phyloP scores from a whole-genome alignment of 2,329 filamentous ascomycete genomes.

The Lanzia echinophila region DNA sequence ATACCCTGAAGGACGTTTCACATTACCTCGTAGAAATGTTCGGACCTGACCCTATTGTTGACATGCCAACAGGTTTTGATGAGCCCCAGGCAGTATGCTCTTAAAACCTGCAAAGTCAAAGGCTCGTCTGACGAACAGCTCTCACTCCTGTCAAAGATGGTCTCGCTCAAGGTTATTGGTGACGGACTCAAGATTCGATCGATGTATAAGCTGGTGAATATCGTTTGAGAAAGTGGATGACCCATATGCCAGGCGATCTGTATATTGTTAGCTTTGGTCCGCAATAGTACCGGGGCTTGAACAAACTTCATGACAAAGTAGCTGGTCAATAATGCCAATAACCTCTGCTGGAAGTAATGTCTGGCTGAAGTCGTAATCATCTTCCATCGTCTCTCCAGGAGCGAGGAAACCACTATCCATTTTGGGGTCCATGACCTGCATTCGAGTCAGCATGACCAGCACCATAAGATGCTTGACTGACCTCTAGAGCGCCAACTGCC shows the following conservation, averaged over 20 bases:
- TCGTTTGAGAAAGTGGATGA: conserved; percentile 89
- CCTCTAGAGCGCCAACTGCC: conserved; percentile 80
- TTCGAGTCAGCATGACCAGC: background rate
- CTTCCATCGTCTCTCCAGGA: conserved; percentile 73
- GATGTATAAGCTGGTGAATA: conserved; percentile 89
- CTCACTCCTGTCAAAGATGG: conserved; percentile 22
- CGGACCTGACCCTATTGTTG: conserved; percentile 67
- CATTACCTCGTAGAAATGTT: conserved; percentile 82
- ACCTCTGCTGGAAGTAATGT: conserved; percentile 70
- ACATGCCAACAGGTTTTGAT: conserved; percentile 78
- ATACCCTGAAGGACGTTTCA: background rate
- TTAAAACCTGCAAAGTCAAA: conserved; percentile 57
- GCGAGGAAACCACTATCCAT: conserved; percentile 92
- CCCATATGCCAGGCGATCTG: conserved; percentile 96
- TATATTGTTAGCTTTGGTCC: conserved; percentile 4
- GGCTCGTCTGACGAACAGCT: conserved; percentile 31
- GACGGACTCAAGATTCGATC: conserved; percentile 72
- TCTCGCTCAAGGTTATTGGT: conserved; percentile 49
- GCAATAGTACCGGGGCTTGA: background rate
- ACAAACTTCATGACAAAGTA: conserved; percentile 76
- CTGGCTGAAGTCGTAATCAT: conserved; percentile 68
- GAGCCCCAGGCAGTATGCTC: conserved; percentile 79
- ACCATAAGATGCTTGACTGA: conserved; percentile 27
- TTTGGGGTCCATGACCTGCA: conserved; percentile 94
- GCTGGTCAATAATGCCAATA: conserved; percentile 87